Percentiles rank a stretch among this genome's conserved stretches.
These are phyloP conservation scores for Saraca asoca DNA, from an alignment of 331 rosid species.

Conservation along the genomic window DNA sequence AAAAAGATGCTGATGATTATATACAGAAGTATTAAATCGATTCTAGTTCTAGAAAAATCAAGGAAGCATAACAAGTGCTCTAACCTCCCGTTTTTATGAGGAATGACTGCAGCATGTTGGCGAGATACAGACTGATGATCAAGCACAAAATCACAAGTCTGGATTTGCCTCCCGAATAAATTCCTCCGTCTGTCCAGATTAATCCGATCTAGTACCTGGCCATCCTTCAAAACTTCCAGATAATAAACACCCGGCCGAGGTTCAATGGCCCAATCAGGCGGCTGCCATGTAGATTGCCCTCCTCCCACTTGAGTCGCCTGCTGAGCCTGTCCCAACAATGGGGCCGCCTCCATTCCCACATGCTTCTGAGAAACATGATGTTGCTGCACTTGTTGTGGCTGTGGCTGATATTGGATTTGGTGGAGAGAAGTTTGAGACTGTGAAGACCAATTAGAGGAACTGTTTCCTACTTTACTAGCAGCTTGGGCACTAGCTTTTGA, in stretches of 20 bases:
- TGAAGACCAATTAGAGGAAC: conserved; percentile 45
- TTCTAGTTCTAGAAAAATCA: conserved; percentile 6
- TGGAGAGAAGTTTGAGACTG: conserved; percentile 35
- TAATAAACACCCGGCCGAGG: conserved; percentile 87
- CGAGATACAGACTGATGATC: conserved; percentile 98
- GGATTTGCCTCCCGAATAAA: conserved; percentile 85
- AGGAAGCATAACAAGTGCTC: conserved; percentile 20
- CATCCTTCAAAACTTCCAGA: conserved; percentile 87
- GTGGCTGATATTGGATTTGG: conserved; percentile 30
- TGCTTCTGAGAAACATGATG: conserved; percentile 48
- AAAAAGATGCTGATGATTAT: conserved; percentile 6
- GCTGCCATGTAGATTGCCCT: conserved; percentile 87
- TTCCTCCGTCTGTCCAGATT: conserved; percentile 68
- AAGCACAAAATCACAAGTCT: conserved; percentile 85
- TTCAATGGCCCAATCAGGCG: conserved; percentile 97
- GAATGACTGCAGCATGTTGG: conserved; percentile 93
- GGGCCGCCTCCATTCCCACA: conserved; percentile 61
- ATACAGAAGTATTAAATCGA: conserved; percentile 12
- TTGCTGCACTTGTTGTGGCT: neutral
- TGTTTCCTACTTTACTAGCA: conserved; percentile 43
- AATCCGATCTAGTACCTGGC: conserved; percentile 73
- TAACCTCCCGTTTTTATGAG: conserved; percentile 96
- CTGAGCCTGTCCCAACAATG: conserved; percentile 65
- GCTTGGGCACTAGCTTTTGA: conserved; percentile 50
- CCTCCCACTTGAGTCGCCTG: conserved; percentile 79